A percentile compares a stretch with the other conserved stretches of the same genome.
These are phyloP conservation scores for Picea abies DNA, from an alignment of 83 land plant species.

Conservation along the genomic window DNA sequence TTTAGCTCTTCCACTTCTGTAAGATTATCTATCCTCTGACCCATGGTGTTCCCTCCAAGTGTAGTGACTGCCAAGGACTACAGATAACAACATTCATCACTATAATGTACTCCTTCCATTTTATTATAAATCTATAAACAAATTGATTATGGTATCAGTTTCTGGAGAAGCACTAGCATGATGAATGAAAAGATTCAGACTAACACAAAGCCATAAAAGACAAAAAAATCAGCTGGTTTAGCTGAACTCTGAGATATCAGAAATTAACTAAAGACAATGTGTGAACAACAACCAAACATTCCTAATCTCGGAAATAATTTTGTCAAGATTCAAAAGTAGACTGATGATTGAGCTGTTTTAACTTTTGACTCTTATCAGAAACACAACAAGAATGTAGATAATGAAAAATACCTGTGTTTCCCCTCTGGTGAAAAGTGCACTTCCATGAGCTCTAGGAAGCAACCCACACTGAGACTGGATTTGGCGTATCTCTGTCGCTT, in stretches of 20 bases:
- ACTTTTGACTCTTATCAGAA: neutral
- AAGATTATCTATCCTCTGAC: too few species aligned
- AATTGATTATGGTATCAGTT: neutral
- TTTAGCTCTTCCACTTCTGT: too few species aligned
- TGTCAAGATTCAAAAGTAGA: neutral
- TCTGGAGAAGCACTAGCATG: neutral
- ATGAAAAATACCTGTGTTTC: too few species aligned
- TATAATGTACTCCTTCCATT: neutral
- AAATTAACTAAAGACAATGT: neutral
- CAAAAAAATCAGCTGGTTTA: neutral
- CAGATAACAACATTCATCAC: constrained; percentile 11
- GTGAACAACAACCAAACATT: too few species aligned
- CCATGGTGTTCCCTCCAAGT: too few species aligned
- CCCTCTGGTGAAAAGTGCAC: too few species aligned
- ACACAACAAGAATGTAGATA: neutral
- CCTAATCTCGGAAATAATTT: neutral
- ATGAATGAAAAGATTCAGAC: neutral
- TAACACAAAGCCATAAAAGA: neutral
- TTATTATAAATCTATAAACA: neutral
- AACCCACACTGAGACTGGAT: too few species aligned
- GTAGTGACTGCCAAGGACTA: constrained; percentile 95
- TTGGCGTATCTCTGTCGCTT: too few species aligned
- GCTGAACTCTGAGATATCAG: neutral
- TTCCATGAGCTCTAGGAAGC: too few species aligned
- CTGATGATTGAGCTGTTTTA: too few species aligned